phyloP scores from a whole-genome alignment of 2,329 filamentous ascomycete species.

The Aspergillus sp. region DNA sequence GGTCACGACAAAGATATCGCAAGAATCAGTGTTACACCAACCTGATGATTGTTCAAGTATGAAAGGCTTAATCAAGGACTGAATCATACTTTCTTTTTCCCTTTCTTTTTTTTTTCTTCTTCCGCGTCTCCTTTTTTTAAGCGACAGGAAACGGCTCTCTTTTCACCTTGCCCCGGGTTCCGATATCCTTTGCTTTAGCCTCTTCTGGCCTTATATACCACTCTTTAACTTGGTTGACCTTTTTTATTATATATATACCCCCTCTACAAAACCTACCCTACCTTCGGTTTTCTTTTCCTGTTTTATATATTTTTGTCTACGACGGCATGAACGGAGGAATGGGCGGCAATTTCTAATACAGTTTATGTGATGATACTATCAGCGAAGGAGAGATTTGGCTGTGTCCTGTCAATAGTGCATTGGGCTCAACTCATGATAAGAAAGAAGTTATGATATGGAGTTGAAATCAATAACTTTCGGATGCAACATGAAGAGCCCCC shows the following conservation, averaged over 20 bases:
- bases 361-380: neutral
- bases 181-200: neutral
- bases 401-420: neutral
- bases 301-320: neutral
- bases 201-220: neutral
- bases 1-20: slow-evolving; percentile 29
- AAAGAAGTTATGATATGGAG: too few species aligned
- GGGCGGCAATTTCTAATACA: neutral
- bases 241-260: neutral
- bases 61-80: slow-evolving; percentile 23
- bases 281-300: neutral
- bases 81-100: neutral
- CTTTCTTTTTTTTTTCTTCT: neutral
- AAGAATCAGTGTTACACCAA: slow-evolving; percentile 16
- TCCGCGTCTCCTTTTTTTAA: too few species aligned
- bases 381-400: neutral
- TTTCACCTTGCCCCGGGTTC: neutral
- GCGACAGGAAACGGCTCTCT: neutral
- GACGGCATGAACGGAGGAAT: neutral
- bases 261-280: neutral
- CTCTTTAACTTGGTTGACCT: neutral
- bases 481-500: neutral
- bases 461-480: too few species aligned
- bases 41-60: slow-evolving; percentile 25
- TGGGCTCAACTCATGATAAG: neutral